phyloP scores from a whole-genome alignment of 306 rosid species.

The Biancaea sappan region DNA sequence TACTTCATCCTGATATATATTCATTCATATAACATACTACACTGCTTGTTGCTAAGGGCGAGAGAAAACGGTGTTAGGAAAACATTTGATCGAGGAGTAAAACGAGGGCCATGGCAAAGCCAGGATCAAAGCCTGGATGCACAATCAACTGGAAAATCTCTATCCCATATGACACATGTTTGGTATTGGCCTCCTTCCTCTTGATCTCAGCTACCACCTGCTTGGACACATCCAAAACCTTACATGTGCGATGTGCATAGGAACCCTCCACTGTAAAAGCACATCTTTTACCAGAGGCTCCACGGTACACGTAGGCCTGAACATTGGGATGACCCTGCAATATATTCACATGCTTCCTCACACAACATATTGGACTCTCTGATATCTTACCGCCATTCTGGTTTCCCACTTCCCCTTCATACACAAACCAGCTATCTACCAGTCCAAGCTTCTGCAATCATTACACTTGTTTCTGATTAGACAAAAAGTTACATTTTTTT shows the following conservation, averaged over 20 bases:
- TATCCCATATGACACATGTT: slow-evolving; percentile 64
- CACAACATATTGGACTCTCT: slow-evolving; percentile 54
- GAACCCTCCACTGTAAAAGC: slow-evolving; percentile 68
- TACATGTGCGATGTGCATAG: slow-evolving; percentile 65
- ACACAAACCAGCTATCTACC: slow-evolving; percentile 65
- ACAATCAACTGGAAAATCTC: slow-evolving; percentile 81
- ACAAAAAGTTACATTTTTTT: not conserved
- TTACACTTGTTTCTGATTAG: not conserved
- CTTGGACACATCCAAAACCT: slow-evolving; percentile 60
- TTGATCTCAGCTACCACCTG: slow-evolving; percentile 68
- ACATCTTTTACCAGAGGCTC: slow-evolving; percentile 35
- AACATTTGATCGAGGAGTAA: slow-evolving; percentile 79
- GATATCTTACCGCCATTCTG: slow-evolving; percentile 23
- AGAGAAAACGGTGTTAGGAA: slow-evolving; percentile 31
- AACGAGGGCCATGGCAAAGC: slow-evolving; percentile 83
- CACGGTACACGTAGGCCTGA: slow-evolving; percentile 58
- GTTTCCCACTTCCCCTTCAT: slow-evolving; percentile 61
- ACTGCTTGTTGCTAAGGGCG: not conserved
- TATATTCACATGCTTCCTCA: slow-evolving; percentile 57
- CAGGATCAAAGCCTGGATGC: slow-evolving; percentile 68
- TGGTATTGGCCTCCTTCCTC: slow-evolving; percentile 59
- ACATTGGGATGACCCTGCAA: slow-evolving; percentile 43
- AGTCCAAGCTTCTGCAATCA: slow-evolving; percentile 57
- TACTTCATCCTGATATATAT: no score
- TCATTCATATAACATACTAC: not conserved